phyloP scores from a whole-genome alignment of 2,329 filamentous ascomycete species.

The Sphaceloma murrayae region DNA sequence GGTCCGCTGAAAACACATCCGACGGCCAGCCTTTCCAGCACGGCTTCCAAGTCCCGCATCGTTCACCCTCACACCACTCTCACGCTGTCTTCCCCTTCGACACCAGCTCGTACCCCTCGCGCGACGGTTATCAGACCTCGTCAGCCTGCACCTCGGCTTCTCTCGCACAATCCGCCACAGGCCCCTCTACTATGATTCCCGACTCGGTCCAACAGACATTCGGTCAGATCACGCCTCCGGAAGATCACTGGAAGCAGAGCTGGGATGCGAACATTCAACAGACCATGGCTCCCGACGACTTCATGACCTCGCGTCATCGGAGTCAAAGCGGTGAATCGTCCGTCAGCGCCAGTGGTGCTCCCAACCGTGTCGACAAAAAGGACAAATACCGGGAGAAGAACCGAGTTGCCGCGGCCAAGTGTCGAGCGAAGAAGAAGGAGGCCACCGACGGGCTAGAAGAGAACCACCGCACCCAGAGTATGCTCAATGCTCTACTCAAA shows the following conservation, averaged over 20 bases:
- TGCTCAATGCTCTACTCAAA: conserved; percentile 26
- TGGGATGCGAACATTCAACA: conserved; percentile 16
- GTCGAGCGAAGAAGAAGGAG: conserved; percentile 58
- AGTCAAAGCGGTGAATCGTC: conserved; percentile 12
- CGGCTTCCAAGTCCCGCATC: too few species aligned
- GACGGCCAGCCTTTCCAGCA: too few species aligned
- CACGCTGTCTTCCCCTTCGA: too few species aligned
- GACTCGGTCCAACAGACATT: conserved; percentile 9
- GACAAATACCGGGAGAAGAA: conserved; percentile 59
- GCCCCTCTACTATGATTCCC: conserved; percentile 3
- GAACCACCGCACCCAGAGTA: conserved; percentile 33
- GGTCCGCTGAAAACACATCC: conserved; percentile 3
- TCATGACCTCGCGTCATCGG: conserved; percentile 4
- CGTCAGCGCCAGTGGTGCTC: background rate
- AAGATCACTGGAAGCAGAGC: conserved; percentile 23
- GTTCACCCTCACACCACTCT: too few species aligned
- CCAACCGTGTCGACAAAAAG: conserved; percentile 37
- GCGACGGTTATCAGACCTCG: background rate
- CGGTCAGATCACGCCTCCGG: conserved; percentile 33
- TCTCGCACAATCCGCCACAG: background rate
- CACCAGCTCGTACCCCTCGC: background rate
- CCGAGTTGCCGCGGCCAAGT: conserved; percentile 63
- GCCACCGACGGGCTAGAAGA: conserved; percentile 44
- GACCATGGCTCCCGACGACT: conserved; percentile 2
- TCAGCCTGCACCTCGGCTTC: background rate